phyloP scores from a whole-genome alignment of 176 grass and related monocot species.

The Avena insularis region DNA sequence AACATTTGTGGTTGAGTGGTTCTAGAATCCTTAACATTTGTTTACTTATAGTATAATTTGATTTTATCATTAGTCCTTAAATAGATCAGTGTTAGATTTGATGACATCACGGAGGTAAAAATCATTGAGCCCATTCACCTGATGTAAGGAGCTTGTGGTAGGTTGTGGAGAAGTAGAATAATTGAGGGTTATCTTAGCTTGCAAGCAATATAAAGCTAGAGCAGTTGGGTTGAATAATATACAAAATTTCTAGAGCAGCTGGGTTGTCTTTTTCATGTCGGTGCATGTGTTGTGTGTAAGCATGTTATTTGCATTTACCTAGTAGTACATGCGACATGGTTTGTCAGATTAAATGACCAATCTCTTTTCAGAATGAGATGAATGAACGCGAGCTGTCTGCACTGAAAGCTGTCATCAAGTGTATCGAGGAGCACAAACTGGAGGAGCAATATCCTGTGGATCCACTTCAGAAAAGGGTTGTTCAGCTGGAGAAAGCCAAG shows the following conservation, averaged over 20 bases:
- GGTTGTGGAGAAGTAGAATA: slow-evolving; percentile 31
- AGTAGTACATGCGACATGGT: not conserved
- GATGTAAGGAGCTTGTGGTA: not conserved
- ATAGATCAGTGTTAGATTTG: not conserved
- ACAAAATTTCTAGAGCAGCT: not conserved
- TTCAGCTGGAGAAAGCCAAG: slow-evolving; percentile 96
- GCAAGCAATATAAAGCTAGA: slow-evolving; percentile 29
- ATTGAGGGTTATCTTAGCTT: slow-evolving; percentile 8
- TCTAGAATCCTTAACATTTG: not conserved
- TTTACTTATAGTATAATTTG: slow-evolving; percentile 6
- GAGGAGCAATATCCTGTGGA: slow-evolving; percentile 79
- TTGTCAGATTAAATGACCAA: not conserved
- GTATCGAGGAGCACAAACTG: slow-evolving; percentile 93
- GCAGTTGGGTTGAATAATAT: not conserved
- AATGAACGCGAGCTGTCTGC: slow-evolving; percentile 83
- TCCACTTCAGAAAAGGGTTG: slow-evolving; percentile 72
- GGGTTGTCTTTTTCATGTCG: not conserved
- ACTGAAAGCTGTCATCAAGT: slow-evolving; percentile 82
- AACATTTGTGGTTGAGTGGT: not conserved
- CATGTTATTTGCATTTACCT: not conserved
- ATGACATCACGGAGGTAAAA: slow-evolving; percentile 17
- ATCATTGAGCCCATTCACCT: slow-evolving; percentile 1
- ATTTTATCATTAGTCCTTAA: not conserved
- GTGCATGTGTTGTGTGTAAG: not conserved
- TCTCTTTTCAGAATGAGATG: slow-evolving; percentile 76